These are phyloP conservation scores for Trichocomaceae sp. DNA, from an alignment of 2,329 filamentous ascomycete genomes.

Conservation along the genomic window DNA sequence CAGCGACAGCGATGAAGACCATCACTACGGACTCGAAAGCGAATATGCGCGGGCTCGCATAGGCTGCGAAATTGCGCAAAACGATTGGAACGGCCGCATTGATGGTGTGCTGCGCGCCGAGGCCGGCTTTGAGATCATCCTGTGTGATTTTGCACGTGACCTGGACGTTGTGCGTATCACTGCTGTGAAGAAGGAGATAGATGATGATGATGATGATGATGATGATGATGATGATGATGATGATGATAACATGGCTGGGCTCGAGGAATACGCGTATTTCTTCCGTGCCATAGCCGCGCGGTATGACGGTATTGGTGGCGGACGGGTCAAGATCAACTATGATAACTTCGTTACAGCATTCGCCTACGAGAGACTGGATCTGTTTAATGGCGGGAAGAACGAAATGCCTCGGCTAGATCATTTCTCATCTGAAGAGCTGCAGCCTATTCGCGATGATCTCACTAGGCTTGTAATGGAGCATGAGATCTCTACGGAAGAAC, in stretches of 20 bases:
- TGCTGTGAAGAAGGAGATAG: constrained; percentile 19
- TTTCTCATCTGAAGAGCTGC: constrained; percentile 26
- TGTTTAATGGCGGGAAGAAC: constrained; percentile 33
- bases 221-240: too few species aligned
- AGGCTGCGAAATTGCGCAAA: constrained; percentile 49
- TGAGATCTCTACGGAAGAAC: constrained; percentile 20
- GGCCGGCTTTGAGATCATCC: constrained; percentile 7
- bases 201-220: too few species aligned
- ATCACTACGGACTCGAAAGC: constrained; percentile 16
- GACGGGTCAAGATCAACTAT: constrained; percentile 43
- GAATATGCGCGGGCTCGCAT: constrained; percentile 49
- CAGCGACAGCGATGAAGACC: constrained; percentile 15
- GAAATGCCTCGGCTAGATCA: constrained; percentile 36
- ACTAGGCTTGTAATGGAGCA: constrained; percentile 34
- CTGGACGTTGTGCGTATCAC: constrained; percentile 32
- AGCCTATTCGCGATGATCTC: constrained; percentile 40
- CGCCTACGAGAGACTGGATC: constrained; percentile 32
- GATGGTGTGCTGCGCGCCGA: constrained; percentile 3
- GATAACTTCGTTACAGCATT: constrained; percentile 46
- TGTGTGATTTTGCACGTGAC: constrained; percentile 41
- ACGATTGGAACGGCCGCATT: constrained; percentile 40
- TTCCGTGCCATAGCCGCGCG: constrained; percentile 24
- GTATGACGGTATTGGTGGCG: constrained; percentile 29
- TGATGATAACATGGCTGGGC: neutral
- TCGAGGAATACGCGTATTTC: constrained; percentile 13